Evolutionary conservation across 1,284 basidiomycete species (phyloP).

Genomic region (Naganishia albida): DNA sequence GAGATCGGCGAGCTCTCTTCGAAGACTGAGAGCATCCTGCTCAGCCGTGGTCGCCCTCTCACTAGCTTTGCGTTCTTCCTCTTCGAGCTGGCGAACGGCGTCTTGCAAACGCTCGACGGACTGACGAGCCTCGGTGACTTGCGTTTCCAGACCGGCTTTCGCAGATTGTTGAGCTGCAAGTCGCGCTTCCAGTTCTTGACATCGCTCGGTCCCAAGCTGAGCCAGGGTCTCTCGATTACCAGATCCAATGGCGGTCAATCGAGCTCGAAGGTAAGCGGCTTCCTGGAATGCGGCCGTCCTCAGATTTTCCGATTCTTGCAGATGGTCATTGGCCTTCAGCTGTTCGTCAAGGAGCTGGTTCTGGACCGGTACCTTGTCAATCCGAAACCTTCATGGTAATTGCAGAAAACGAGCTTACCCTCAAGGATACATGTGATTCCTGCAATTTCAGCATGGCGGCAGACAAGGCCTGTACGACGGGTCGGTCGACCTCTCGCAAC

Average conservation of each 20-base stretch:
- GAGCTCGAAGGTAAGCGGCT: conserved; percentile 93
- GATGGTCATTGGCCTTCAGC: conserved; percentile 66
- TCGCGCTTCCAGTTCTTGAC: conserved; percentile 76
- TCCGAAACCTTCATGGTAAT: conserved; percentile 1
- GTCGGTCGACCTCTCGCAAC: conserved; percentile 37
- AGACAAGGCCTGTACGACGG: not conserved
- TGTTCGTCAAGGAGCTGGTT: conserved; percentile 43
- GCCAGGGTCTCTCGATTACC: conserved; percentile 66
- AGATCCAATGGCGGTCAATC: conserved; percentile 80
- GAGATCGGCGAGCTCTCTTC: conserved; percentile 71
- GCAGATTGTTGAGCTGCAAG: conserved; percentile 61
- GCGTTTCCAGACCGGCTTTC: conserved; percentile 64
- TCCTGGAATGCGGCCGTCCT: conserved; percentile 85
- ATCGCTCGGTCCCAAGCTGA: conserved; percentile 77
- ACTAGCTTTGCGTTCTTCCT: conserved; percentile 74
- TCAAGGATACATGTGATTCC: conserved; percentile 81
- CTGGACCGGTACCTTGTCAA: conserved; percentile 36
- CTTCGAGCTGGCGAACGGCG: conserved; percentile 75
- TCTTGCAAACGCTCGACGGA: conserved; percentile 73
- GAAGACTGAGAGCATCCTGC: conserved; percentile 69
- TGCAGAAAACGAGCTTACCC: conserved; percentile 64
- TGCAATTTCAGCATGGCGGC: conserved; percentile 70
- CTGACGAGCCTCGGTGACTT: conserved; percentile 66
- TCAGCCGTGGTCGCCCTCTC: conserved; percentile 82
- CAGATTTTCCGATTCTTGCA: conserved; percentile 77